These are phyloP conservation scores for Albugo laibachii DNA, from an alignment of 352 stramenopile species.

Conservation along the genomic window DNA sequence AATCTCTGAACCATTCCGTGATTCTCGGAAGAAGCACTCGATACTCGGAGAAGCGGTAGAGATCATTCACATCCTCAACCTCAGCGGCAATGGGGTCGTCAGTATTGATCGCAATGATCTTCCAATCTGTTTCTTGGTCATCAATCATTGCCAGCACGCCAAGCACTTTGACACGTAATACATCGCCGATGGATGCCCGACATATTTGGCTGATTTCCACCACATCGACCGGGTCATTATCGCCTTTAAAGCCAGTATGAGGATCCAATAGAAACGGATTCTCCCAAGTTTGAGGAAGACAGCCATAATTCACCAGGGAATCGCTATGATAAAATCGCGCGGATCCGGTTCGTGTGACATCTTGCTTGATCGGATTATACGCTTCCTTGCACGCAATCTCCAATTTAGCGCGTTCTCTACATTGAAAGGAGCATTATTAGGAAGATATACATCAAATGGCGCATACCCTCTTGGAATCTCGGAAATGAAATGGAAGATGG, in stretches of 20 bases:
- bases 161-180: conserved; percentile 94
- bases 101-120: conserved; percentile 92
- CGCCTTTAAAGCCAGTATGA: conserved; percentile 78
- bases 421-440: too few species aligned
- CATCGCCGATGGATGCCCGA: conserved; percentile 74
- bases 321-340: conserved; percentile 80
- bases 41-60: conserved; percentile 45
- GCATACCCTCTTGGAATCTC: conserved; percentile 78
- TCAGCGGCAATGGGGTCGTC: conserved; percentile 89
- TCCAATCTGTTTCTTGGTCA: conserved; percentile 98
- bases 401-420: conserved; percentile 66
- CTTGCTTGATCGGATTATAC: conserved; percentile 92
- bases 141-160: conserved; percentile 99
- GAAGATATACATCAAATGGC: too few species aligned
- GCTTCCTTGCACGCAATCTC: conserved; percentile 83
- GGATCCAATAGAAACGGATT: conserved; percentile 91
- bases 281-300: conserved; percentile 98
- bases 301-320: conserved; percentile 94
- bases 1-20: conserved; percentile 97
- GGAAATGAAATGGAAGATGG: conserved; percentile 85
- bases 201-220: conserved; percentile 90
- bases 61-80: conserved; percentile 88
- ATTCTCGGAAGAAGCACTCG: conserved; percentile 43
- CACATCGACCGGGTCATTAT: conserved; percentile 99
- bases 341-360: conserved; percentile 91